Conservation (phyloP, 2,329 filamentous ascomycete genomes). For the Tolypocladium album region DNA sequence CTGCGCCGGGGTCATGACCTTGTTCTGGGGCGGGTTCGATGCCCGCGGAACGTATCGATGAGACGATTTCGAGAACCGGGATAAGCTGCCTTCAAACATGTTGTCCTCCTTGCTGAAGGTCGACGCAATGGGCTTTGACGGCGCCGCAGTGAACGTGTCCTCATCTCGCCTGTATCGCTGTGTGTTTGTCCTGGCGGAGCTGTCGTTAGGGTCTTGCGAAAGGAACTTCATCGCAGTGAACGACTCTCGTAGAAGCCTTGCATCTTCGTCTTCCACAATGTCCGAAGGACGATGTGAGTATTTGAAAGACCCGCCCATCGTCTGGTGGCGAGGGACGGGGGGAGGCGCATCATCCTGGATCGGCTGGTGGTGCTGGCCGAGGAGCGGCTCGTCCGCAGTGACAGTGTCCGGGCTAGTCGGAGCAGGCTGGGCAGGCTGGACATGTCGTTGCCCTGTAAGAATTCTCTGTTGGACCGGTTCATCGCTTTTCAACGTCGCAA, state of each 20-base stretch:
- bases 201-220: constrained; percentile 10
- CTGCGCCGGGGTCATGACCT: constrained; percentile 83
- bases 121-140: constrained; percentile 15
- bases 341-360: constrained; percentile 27
- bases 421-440: constrained; percentile 31
- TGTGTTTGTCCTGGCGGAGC: constrained; percentile 6
- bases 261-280: constrained; percentile 40
- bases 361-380: constrained; percentile 41
- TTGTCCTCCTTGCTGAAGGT: constrained; percentile 38
- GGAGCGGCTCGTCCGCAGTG: constrained; percentile 31
- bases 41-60: constrained; percentile 23
- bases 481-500: constrained; percentile 34
- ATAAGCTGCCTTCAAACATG: constrained; percentile 39
- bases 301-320: constrained; percentile 15
- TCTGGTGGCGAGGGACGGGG: constrained; percentile 23
- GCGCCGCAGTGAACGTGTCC: constrained; percentile 23
- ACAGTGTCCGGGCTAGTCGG: constrained; percentile 37
- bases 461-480: constrained; percentile 28
- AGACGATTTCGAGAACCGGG: constrained; percentile 24
- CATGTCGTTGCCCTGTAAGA: constrained; percentile 32
- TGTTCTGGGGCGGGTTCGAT: constrained; percentile 42
- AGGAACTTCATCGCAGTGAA: constrained; percentile 38
- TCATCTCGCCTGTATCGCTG: constrained; percentile 28
- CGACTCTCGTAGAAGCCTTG: constrained; percentile 40
- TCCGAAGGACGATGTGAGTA: constrained; percentile 24